These are phyloP conservation scores for Fusarium heterosporum DNA, from an alignment of 2,329 filamentous ascomycete genomes.

Conservation along the genomic window DNA sequence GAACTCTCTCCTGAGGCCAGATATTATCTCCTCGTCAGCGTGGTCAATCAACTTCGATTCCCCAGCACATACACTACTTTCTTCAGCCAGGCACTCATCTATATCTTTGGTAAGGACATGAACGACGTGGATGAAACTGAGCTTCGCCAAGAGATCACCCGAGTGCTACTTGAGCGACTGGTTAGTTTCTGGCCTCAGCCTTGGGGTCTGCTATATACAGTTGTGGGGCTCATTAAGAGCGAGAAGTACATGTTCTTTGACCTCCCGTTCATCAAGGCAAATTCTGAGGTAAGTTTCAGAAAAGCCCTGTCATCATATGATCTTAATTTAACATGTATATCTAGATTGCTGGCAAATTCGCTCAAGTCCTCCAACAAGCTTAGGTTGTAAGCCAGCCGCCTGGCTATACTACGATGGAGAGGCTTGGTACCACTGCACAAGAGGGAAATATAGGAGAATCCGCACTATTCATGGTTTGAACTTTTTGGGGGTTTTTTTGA, in stretches of 20 bases:
- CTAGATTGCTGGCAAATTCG: conserved; percentile 54
- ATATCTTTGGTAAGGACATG: conserved; percentile 83
- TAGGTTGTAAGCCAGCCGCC: conserved; percentile 31
- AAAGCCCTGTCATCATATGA: too few relatives aligned
- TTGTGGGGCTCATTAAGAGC: conserved; percentile 92
- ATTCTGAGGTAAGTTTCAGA: conserved; percentile 76
- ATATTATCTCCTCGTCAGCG: conserved; percentile 85
- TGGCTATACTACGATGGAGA: conserved; percentile 10
- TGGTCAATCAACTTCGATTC: conserved; percentile 92
- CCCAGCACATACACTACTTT: conserved; percentile 92
- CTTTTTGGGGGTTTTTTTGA: conserved; percentile 41
- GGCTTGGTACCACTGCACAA: conserved; percentile 30
- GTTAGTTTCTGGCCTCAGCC: conserved; percentile 92
- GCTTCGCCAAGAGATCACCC: conserved; percentile 90
- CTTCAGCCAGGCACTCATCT: conserved; percentile 86
- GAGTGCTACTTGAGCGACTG: conserved; percentile 87
- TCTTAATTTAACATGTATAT: conserved; percentile 16
- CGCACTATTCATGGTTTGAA: conserved; percentile 33
- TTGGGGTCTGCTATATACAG: conserved; percentile 91
- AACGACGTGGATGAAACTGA: conserved; percentile 80
- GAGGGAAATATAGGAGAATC: conserved; percentile 29
- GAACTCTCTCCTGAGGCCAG: conserved; percentile 81
- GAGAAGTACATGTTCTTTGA: conserved; percentile 93
- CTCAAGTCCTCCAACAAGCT: conserved; percentile 51
- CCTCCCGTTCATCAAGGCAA: conserved; percentile 88